These are phyloP conservation scores for Malassezia slooffiae DNA, from an alignment of 1,284 basidiomycete species.

Conservation along the genomic window DNA sequence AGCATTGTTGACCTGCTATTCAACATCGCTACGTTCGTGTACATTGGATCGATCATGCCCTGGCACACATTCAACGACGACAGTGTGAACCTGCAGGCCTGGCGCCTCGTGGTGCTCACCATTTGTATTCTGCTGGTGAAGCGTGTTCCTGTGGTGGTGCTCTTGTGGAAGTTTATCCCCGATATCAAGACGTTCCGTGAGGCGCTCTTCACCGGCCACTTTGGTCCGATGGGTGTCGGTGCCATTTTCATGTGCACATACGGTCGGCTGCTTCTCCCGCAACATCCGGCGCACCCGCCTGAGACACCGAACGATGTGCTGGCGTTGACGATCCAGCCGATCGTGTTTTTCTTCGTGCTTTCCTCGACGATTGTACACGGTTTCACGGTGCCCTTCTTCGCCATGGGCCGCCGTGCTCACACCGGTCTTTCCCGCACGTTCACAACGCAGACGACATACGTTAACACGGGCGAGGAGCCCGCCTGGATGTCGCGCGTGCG, in stretches of 20 bases:
- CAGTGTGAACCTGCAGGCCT: slow-evolving; percentile 25
- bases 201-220: slow-evolving; percentile 44
- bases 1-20: slow-evolving; percentile 80
- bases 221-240: slow-evolving; percentile 45
- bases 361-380: slow-evolving; percentile 44
- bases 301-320: slow-evolving; percentile 37
- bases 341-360: slow-evolving; percentile 45
- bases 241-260: slow-evolving; percentile 44
- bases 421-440: slow-evolving; percentile 34
- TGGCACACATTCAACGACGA: slow-evolving; percentile 37
- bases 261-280: slow-evolving; percentile 32
- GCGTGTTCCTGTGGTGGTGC: slow-evolving; percentile 41
- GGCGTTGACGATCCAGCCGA: slow-evolving; percentile 41
- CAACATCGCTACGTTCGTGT: slow-evolving; percentile 45
- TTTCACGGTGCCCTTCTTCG: slow-evolving; percentile 46
- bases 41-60: slow-evolving; percentile 46
- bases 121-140: slow-evolving; percentile 39
- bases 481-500: slow-evolving; percentile 35
- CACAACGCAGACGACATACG: slow-evolving; percentile 16
- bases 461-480: slow-evolving; percentile 25
- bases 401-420: slow-evolving; percentile 32
- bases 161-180: slow-evolving; percentile 43
- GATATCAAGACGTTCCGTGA: slow-evolving; percentile 47
- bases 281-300: slow-evolving; percentile 34
- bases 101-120: slow-evolving; percentile 38